These are phyloP conservation scores for Trichoderma sp. DNA, from an alignment of 2,329 filamentous ascomycete genomes.

Conservation along the genomic window DNA sequence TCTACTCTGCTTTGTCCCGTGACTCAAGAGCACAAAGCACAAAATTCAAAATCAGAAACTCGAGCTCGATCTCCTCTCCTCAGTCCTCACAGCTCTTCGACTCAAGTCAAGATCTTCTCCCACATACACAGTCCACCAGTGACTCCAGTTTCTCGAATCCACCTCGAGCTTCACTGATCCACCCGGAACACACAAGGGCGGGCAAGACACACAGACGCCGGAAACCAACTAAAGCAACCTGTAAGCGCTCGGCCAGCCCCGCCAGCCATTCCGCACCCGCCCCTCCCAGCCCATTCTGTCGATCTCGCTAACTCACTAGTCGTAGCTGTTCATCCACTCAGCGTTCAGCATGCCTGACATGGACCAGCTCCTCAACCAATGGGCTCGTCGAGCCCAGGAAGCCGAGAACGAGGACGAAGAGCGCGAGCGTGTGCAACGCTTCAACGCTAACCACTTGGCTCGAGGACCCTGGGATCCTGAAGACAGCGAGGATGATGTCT, in stretches of 20 bases:
- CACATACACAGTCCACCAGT: too few species aligned
- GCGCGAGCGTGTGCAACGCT: too few species aligned
- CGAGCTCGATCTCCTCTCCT: not conserved
- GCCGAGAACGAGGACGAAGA: not conserved
- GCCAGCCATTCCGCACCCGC: slow-evolving; percentile 13
- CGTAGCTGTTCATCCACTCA: not conserved
- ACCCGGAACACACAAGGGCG: slow-evolving; percentile 6
- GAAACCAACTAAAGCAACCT: not conserved
- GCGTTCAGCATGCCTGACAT: not conserved
- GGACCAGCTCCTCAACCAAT: not conserved
- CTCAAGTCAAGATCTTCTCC: not conserved
- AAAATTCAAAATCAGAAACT: not conserved
- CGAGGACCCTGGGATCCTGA: not conserved
- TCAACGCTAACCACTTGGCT: not conserved
- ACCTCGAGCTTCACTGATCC: not conserved
- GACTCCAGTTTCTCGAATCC: not conserved
- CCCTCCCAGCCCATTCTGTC: not conserved
- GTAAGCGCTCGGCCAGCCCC: slow-evolving; percentile 12
- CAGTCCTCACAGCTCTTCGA: not conserved
- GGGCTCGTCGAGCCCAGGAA: not conserved
- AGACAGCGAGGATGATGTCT: not conserved
- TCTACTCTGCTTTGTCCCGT: not conserved
- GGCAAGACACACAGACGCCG: not conserved
- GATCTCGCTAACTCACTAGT: slow-evolving; percentile 8
- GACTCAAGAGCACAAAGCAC: not conserved